phyloP scores from a whole-genome alignment of 805 yeast genomes.

The Yarrowia deformans region DNA sequence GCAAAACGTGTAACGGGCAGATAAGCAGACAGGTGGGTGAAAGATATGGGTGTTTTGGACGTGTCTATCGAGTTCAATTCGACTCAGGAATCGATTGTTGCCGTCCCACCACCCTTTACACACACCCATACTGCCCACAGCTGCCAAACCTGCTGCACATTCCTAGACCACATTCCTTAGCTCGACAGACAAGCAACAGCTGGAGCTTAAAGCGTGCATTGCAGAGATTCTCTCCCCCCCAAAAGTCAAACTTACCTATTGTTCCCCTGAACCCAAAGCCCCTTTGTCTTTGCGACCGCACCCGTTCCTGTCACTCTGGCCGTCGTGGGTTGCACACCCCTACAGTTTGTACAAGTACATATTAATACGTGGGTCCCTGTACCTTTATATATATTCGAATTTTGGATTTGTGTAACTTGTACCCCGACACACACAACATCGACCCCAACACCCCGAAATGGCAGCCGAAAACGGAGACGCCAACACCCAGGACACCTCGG shows the following conservation, averaged over 20 bases:
- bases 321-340: too few species aligned
- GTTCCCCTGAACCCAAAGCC: conserved; percentile 36
- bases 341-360: too few species aligned
- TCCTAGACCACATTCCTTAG: conserved; percentile 27
- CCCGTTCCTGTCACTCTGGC: not conserved
- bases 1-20: too few species aligned
- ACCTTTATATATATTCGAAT: not conserved
- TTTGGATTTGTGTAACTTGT: not conserved
- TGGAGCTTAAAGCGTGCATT: not conserved
- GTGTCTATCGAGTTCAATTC: too few species aligned
- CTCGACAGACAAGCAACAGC: conserved; percentile 10
- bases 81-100: not conserved
- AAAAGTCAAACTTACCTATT: not conserved
- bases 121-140: too few species aligned
- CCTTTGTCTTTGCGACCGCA: not conserved
- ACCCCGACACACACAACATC: not conserved
- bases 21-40: too few species aligned
- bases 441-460: not conserved
- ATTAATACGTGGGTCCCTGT: not conserved
- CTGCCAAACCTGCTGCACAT: too few species aligned
- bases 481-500: conserved; percentile 57
- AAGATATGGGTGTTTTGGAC: too few species aligned
- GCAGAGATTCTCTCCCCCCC: not conserved
- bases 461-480: conserved; percentile 28
- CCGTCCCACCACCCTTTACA: too few species aligned